phyloP scores from a whole-genome alignment of 805 yeast genomes.

The Vanderwaltozyma verrucispora region DNA sequence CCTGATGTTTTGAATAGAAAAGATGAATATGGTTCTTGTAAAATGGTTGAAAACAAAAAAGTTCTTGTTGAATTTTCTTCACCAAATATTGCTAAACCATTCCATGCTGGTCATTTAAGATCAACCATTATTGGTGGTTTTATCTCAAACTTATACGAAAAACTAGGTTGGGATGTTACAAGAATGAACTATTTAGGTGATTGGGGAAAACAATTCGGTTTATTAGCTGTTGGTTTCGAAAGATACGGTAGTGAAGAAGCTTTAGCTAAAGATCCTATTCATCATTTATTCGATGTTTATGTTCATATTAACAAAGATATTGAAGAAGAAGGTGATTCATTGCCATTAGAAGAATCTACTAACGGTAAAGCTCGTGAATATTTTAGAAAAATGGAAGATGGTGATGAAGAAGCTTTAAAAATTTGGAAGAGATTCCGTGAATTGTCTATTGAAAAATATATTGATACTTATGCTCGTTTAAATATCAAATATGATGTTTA shows the following conservation, averaged over 20 bases:
- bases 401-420: slow-evolving; percentile 66
- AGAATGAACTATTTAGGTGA: slow-evolving; percentile 95
- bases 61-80: slow-evolving; percentile 86
- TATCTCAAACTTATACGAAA: slow-evolving; percentile 79
- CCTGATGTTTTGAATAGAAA: slow-evolving; percentile 56
- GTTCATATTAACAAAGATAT: slow-evolving; percentile 78
- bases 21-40: slow-evolving; percentile 58
- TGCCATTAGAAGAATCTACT: slow-evolving; percentile 41
- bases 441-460: slow-evolving; percentile 78
- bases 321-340: slow-evolving; percentile 41
- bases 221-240: slow-evolving; percentile 85
- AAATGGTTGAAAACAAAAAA: slow-evolving; percentile 62
- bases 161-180: slow-evolving; percentile 83
- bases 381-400: slow-evolving; percentile 88
- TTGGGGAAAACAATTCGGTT: slow-evolving; percentile 99
- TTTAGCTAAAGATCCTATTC: slow-evolving; percentile 70
- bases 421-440: slow-evolving; percentile 86
- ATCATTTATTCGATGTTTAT: slow-evolving; percentile 90
- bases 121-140: slow-evolving; percentile 98
- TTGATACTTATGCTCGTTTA: slow-evolving; percentile 81
- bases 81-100: slow-evolving; percentile 98
- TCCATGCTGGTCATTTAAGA: slow-evolving; percentile 98
- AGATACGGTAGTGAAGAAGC: slow-evolving; percentile 73
- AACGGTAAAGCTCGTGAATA: slow-evolving; percentile 80
- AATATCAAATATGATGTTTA: slow-evolving; percentile 82